Evolutionary conservation across 2,329 filamentous ascomycete species (phyloP), one percentile per base, ranked within the genome.

Genomic region (Achaetomium macrosporum): DNA sequence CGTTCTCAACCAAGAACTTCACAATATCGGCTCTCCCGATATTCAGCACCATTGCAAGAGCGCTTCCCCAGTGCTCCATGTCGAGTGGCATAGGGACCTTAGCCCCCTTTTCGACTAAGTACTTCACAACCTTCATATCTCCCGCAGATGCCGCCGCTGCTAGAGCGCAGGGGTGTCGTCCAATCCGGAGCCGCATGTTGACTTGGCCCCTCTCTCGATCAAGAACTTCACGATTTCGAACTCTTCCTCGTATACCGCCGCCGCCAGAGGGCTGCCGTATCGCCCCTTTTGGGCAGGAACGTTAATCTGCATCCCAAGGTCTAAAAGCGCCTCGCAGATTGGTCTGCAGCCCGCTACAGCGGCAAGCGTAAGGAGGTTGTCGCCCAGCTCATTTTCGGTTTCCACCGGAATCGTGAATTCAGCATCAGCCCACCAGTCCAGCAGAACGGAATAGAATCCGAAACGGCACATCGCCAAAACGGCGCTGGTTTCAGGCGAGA

Each of bases 391-490:
- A n/a, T 48, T 25, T 19, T 44, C 47, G 43, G 31, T 42, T 29
- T 10, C n/a, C 16, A 8, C 17, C 29, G 31, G 31, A 11, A 50
- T 10, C 15, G 25, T 13, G 25, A 50, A 42, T 42, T 50, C 47
- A 42, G 25, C 47, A 25, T 35, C 30, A 8, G 29, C 40, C 47
- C 47, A 43, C 47, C 47, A 43, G 47, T 50, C 47, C 5, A 30
- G 37, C 16, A 50, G 33, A 37, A 50, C 19, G 16, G 47, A 42
- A 43, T 50, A 41, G 25, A 41, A 17, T n/a, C 37, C 42, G 47
- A 50, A 50, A 16, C 39, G 40, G 47, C 47, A 43, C 12, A 39
- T 39, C 10, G 47, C 40, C 29, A 30, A 29, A n/a, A 50, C n/a
- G 33, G 40, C 5, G 30, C 25, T 30, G 9, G 25, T n/a, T 5